Conservation (phyloP, 306 rosid species). For the Ormosia emarginata region DNA sequence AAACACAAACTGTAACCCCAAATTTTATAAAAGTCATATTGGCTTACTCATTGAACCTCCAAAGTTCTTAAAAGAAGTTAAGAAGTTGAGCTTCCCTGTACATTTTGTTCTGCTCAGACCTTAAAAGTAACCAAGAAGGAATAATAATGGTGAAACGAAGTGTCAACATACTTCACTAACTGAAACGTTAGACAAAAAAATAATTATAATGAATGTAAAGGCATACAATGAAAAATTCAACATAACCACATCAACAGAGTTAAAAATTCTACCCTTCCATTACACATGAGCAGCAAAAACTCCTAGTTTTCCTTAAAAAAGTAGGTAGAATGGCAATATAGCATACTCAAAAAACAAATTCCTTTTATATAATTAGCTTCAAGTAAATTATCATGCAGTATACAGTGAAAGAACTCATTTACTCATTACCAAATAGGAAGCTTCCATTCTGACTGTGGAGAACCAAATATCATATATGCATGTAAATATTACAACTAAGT, state of each 20-base stretch:
- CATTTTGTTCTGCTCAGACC: slow-evolving; percentile 75
- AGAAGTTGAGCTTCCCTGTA: slow-evolving; percentile 96
- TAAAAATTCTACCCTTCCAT: not conserved
- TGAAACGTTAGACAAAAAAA: not conserved
- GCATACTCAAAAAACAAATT: not conserved
- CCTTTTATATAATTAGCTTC: not conserved
- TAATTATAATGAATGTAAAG: not conserved
- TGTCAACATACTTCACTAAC: slow-evolving; percentile 10
- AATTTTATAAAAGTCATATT: not conserved
- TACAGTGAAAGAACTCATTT: slow-evolving; percentile 10
- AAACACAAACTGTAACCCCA: slow-evolving; percentile 15
- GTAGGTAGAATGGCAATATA: slow-evolving; percentile 2
- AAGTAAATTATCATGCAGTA: not conserved
- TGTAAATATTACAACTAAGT: not conserved
- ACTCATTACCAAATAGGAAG: not conserved
- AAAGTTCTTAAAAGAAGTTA: slow-evolving; percentile 86
- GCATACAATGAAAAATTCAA: slow-evolving; percentile 11
- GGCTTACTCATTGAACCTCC: slow-evolving; percentile 88
- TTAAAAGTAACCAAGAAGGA: slow-evolving; percentile 19
- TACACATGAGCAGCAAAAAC: slow-evolving; percentile 1
- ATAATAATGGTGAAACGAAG: slow-evolving; percentile 19
- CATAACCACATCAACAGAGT: slow-evolving; percentile 13
- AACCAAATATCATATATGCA: slow-evolving; percentile 1
- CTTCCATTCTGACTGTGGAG: not conserved
- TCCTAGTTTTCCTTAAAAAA: slow-evolving; percentile 3